Evolutionary conservation across 306 rosid species (phyloP).

Genomic region (Erythrophleum fordii): DNA sequence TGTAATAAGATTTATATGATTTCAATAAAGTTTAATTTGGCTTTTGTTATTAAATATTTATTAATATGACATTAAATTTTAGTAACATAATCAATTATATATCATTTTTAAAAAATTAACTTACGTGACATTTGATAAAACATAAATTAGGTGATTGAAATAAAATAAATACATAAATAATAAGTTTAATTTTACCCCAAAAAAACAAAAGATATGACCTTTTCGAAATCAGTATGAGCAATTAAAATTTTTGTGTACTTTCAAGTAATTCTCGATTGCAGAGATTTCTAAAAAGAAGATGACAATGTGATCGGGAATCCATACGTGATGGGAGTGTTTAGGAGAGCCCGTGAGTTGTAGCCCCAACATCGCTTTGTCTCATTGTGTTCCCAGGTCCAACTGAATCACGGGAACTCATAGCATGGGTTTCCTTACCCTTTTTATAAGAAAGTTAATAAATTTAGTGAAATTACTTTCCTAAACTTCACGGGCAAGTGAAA

Average conservation of each 20-base stretch:
- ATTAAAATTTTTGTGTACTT: neutral
- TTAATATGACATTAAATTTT: too few species aligned
- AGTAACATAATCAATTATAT: too few species aligned
- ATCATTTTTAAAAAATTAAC: too few species aligned
- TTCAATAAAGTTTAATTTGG: too few species aligned
- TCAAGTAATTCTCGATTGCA: neutral
- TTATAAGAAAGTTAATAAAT: neutral
- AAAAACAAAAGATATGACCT: too few species aligned
- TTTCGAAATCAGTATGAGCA: too few species aligned
- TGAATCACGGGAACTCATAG: slow-evolving; percentile 2
- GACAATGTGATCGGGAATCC: neutral
- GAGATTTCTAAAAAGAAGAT: neutral
- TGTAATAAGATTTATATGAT: too few species aligned
- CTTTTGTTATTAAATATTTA: too few species aligned
- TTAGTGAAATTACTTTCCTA: neutral
- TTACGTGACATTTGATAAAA: too few species aligned
- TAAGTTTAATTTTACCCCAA: too few species aligned
- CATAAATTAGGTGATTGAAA: too few species aligned
- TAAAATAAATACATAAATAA: too few species aligned
- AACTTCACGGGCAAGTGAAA: slow-evolving; percentile 12
- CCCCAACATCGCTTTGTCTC: neutral
- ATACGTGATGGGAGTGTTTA: neutral
- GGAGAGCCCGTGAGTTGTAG: slow-evolving; percentile 18
- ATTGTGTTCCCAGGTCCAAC: neutral
- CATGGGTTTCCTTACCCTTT: neutral